Evolutionary conservation across 768 basidiomycete genomes (phyloP), one percentile per base, ranked within the genome.

Genomic region (Mycena indigotica): DNA sequence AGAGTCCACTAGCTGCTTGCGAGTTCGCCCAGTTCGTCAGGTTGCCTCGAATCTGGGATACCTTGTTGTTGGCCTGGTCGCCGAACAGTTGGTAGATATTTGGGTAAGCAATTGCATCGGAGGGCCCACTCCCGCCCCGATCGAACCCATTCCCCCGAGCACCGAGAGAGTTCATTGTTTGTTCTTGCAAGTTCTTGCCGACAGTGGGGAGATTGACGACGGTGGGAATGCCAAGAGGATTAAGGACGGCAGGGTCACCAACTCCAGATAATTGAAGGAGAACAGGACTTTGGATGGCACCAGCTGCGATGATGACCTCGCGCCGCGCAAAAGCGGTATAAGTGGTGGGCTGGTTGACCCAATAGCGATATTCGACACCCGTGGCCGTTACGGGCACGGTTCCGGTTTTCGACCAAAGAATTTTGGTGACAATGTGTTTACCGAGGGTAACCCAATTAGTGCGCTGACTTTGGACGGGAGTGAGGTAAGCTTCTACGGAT

Each of bases 141-240:
- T 80, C 62, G 56, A 77, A 80, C 3, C 75, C 74, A 48, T 75
- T 77, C n/a, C 73, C 69, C 26, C 63, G 53, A 2, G 74, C 75
- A 19, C 79, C 79, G 21, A 80, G 69, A 3, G 70, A 67, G 62
- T 71, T 78, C 73, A 78, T 75, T 5, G 79, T 73, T 75, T 79
- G 82, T 62, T 84, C 84, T 66, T 84, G 83, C 24, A 85, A 74
- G 65, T 86, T 84, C 68, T 75, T 76, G 5, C 83, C 83, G 4
- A 85, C 82, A 4, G 75, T 77, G 58, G 75, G 75, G 26, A 84
- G 69, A 54, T 82, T 68, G 38, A 84, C 69, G n/a, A 72, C 68
- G 3, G 78, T 75, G 13, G 62, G 66, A 64, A 86, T 82, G 0
- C 78, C 81, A 21, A 85, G 71, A 1, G 76, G 70, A 1, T 63